Evolutionary conservation across 2,329 filamentous ascomycete genomes (phyloP), one percentile per base, ranked within the genome.

Genomic region (Arthrobotrys pseudoclavata): DNA sequence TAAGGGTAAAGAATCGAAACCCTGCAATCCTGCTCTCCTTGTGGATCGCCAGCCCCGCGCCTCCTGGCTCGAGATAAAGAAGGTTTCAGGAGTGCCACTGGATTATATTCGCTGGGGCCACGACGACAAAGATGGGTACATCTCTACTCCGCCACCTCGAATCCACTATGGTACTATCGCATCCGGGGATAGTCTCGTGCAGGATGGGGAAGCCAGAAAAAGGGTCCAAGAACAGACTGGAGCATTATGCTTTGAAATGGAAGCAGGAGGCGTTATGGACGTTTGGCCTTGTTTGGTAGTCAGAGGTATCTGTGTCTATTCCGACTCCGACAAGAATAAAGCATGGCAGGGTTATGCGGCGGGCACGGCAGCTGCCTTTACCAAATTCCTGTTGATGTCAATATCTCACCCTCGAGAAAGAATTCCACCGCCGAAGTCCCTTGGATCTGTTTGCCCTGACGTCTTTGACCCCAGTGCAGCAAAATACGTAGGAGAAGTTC

Each of bases 241-340:
- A 24, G 66, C 66, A 26, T 18, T 69, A 5, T 69, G 66, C 15
- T 61, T 69, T 13, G 66, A 69, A n/a, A 61, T 52, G 29, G 66
- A 60, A 22, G 66, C 53, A 5, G 20, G 42, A 1, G 66, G 53
- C 7, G 24, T 69, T 9, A 62, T 69, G 42, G 42, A 69, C 29
- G 20, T n/a, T 52, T 69, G 53, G 53, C 53, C 40, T 20, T 62
- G 53, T 15, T 42, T 69, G 10, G 66, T 69, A 1, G 31, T 69
- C 18, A 18, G 53, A 5, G 66, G 66, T 40, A 69, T 69, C 22
- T 69, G 42, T 20, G 53, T 62, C 24, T 62, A 61, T 42, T 26
- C 66, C 5, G 42, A 69, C 18, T 47, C 31, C 6, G 42, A 69
- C 10, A 69, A 69, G 15, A 61, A 69, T 22, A 62, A 62, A 29